Percentiles rank a stretch among this genome's conserved stretches.
Evolutionary conservation across 2,329 filamentous ascomycete genomes (phyloP).

Genomic region (Fusarium sp.): DNA sequence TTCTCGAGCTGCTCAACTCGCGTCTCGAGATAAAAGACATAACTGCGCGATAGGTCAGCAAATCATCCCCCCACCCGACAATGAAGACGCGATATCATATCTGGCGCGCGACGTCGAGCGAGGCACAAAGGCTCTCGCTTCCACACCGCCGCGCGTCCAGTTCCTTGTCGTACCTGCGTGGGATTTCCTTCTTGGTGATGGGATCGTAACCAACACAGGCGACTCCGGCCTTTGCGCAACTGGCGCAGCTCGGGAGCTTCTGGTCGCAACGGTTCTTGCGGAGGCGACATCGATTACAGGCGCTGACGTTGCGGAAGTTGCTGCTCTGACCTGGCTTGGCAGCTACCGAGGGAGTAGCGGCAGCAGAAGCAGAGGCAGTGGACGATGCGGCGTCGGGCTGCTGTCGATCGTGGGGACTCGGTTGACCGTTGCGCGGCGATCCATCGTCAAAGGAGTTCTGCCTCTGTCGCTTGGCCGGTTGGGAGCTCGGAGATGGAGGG

Average conservation of each 20-base stretch:
- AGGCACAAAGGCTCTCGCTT: background rate
- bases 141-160: conserved; percentile 17
- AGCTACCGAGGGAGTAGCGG: conserved; percentile 39
- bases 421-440: conserved; percentile 49
- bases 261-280: conserved; percentile 97
- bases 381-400: conserved; percentile 46
- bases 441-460: conserved; percentile 60
- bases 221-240: conserved; percentile 90
- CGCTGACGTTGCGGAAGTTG: conserved; percentile 86
- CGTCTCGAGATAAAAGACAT: conserved; percentile 94
- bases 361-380: conserved; percentile 32
- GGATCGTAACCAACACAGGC: conserved; percentile 96
- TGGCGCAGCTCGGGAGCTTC: conserved; percentile 85
- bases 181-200: conserved; percentile 95
- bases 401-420: conserved; percentile 40
- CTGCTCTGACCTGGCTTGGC: conserved; percentile 65
- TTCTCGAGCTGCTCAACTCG: conserved; percentile 83
- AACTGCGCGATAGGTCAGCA: conserved; percentile 59
- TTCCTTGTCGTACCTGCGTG: conserved; percentile 74
- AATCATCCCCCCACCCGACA: background rate
- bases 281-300: conserved; percentile 89
- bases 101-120: background rate
- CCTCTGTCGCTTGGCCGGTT: conserved; percentile 65
- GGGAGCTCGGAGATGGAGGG: conserved; percentile 59
- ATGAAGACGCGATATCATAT: background rate